Conservation (phyloP, 495 filamentous ascomycete genomes). For the Penicillium antarcticum region DNA sequence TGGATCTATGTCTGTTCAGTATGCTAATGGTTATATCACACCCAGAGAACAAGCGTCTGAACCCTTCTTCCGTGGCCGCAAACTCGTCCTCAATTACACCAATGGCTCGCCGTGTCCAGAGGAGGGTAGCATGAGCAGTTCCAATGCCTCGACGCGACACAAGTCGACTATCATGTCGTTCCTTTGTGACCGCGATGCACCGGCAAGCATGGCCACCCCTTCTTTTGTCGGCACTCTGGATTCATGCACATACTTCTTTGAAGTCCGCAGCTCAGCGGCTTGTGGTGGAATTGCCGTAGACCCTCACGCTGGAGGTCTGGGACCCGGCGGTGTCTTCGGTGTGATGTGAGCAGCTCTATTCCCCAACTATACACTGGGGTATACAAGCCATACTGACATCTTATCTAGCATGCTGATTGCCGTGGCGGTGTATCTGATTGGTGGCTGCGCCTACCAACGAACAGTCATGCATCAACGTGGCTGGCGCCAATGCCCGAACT, state of each 20-base stretch:
- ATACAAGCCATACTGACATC: slow-evolving; percentile 9
- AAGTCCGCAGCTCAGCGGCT: slow-evolving; percentile 81
- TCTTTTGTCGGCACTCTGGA: slow-evolving; percentile 86
- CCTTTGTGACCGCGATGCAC: slow-evolving; percentile 78
- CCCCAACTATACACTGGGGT: neutral
- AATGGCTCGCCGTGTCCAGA: slow-evolving; percentile 75
- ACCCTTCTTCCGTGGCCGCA: slow-evolving; percentile 78
- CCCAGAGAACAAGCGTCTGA: slow-evolving; percentile 63
- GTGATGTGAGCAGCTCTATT: slow-evolving; percentile 64
- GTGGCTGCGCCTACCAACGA: slow-evolving; percentile 92
- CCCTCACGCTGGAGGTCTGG: slow-evolving; percentile 65
- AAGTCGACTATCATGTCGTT: slow-evolving; percentile 92
- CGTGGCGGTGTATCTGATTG: slow-evolving; percentile 81
- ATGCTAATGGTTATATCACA: slow-evolving; percentile 6
- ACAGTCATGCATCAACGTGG: slow-evolving; percentile 93
- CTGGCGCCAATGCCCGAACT: slow-evolving; percentile 95
- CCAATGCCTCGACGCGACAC: slow-evolving; percentile 44
- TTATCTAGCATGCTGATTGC: slow-evolving; percentile 58
- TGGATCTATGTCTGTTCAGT: neutral
- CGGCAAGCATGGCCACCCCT: slow-evolving; percentile 56
- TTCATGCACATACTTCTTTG: slow-evolving; percentile 95
- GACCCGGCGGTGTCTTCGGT: slow-evolving; percentile 85
- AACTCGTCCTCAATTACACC: slow-evolving; percentile 88
- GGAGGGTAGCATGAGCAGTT: slow-evolving; percentile 19
- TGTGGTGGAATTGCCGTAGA: slow-evolving; percentile 66